A percentile compares a stretch with the other conserved stretches of the same genome.
Conservation (phyloP, 768 basidiomycete species). For the Naganishia randhawae region DNA sequence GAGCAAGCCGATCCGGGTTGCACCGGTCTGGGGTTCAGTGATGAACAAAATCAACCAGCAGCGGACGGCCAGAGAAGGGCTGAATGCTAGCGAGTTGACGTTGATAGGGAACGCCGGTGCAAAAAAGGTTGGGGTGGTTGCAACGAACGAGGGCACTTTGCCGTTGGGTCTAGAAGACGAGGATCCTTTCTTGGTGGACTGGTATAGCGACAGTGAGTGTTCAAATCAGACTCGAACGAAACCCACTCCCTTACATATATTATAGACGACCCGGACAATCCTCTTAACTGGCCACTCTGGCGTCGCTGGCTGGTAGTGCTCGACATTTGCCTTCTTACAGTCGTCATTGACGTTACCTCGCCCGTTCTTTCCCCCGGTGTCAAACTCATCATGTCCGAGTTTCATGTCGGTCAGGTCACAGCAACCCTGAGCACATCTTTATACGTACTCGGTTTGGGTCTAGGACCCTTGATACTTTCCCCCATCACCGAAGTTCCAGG, state of each 20-base stretch:
- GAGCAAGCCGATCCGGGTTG: conserved; percentile 19
- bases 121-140: conserved; percentile 23
- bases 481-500: conserved; percentile 42
- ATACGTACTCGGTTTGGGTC: conserved; percentile 28
- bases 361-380: conserved; percentile 11
- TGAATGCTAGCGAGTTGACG: conserved; percentile 2
- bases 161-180: conserved; percentile 10
- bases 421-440: conserved; percentile 34
- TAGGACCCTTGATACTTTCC: conserved; percentile 46
- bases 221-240: neutral
- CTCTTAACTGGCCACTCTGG: conserved; percentile 34
- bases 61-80: neutral
- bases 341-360: conserved; percentile 8
- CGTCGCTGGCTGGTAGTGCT: neutral
- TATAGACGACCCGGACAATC: conserved; percentile 43
- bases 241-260: neutral
- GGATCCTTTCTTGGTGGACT: conserved; percentile 35
- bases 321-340: conserved; percentile 3
- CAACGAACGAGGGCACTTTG: conserved; percentile 16
- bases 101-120: neutral
- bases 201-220: conserved; percentile 35
- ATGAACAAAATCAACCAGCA: neutral
- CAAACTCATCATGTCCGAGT: conserved; percentile 16
- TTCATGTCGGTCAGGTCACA: conserved; percentile 24
- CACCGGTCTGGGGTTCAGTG: conserved; percentile 6